These are phyloP conservation scores for Fusarium xyrophilum DNA, from an alignment of 2,329 filamentous ascomycete species.

Conservation along the genomic window DNA sequence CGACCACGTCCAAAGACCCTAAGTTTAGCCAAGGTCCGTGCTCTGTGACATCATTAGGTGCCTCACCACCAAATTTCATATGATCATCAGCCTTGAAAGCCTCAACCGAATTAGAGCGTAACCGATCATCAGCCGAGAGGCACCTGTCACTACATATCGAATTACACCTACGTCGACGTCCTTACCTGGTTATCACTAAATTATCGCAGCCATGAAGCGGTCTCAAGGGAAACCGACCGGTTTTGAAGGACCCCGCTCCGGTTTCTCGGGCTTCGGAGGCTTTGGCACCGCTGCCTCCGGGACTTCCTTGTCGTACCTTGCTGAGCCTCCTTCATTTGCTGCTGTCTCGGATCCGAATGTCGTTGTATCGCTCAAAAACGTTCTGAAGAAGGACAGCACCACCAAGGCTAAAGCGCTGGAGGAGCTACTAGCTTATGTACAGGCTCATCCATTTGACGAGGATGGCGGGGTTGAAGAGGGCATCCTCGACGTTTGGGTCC, in stretches of 20 bases:
- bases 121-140: constrained; percentile 20
- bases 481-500: constrained; percentile 87
- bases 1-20: background rate
- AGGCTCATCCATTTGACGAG: constrained; percentile 58
- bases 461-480: constrained; percentile 76
- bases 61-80: constrained; percentile 36
- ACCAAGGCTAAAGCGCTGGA: constrained; percentile 92
- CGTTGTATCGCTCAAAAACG: constrained; percentile 89
- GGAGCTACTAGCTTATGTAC: constrained; percentile 74
- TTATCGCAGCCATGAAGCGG: constrained; percentile 40
- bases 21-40: constrained; percentile 20
- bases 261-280: constrained; percentile 38
- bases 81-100: constrained; percentile 33
- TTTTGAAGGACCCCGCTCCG: constrained; percentile 39
- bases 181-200: too few species aligned
- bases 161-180: too few species aligned
- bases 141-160: constrained; percentile 6
- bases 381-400: constrained; percentile 89
- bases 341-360: constrained; percentile 79
- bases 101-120: constrained; percentile 2
- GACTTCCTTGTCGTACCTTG: constrained; percentile 79
- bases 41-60: constrained; percentile 40
- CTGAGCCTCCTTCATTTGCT: constrained; percentile 82
- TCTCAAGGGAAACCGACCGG: constrained; percentile 39
- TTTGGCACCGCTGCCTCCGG: constrained; percentile 50